Evolutionary conservation across 2,329 filamentous ascomycete genomes (phyloP).

Genomic region (Trichophaea hybrida): DNA sequence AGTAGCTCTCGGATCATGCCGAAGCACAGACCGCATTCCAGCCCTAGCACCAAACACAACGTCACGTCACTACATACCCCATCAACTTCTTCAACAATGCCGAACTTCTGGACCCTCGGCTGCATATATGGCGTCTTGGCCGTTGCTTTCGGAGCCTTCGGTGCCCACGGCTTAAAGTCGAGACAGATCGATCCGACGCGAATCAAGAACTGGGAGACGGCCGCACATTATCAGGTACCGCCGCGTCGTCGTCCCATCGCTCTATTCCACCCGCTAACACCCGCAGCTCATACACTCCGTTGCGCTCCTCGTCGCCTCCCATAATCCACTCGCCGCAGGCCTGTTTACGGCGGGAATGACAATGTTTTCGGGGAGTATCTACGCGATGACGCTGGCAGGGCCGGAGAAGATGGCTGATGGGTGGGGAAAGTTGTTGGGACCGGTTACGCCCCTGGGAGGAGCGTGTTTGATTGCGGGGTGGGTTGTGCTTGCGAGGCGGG

Average conservation of each 20-base stretch:
- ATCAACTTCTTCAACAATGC: neutral
- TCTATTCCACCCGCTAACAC: neutral
- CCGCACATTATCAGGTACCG: slow-evolving; percentile 51
- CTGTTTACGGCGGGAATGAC: slow-evolving; percentile 52
- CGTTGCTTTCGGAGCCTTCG: slow-evolving; percentile 51
- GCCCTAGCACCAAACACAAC: neutral
- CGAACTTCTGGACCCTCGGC: slow-evolving; percentile 45
- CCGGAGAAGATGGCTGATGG: slow-evolving; percentile 41
- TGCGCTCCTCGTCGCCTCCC: slow-evolving; percentile 41
- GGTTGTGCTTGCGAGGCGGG: slow-evolving; percentile 31
- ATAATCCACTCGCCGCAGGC: slow-evolving; percentile 41
- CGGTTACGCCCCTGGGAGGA: slow-evolving; percentile 51
- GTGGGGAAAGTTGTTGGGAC: slow-evolving; percentile 37
- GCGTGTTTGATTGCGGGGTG: slow-evolving; percentile 51
- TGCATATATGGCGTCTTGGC: slow-evolving; percentile 48
- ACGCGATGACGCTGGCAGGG: slow-evolving; percentile 45
- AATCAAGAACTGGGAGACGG: slow-evolving; percentile 48
- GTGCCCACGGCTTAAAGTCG: slow-evolving; percentile 51
- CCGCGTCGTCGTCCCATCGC: neutral
- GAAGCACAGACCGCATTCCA: neutral
- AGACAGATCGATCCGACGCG: slow-evolving; percentile 44
- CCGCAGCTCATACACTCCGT: slow-evolving; percentile 47
- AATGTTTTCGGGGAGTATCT: slow-evolving; percentile 52
- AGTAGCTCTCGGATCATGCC: neutral
- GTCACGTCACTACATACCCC: neutral